A percentile compares a stretch with the other conserved stretches of the same genome.
These are phyloP conservation scores for Emericellopsis terricola DNA, from an alignment of 495 filamentous ascomycete species.

Conservation along the genomic window DNA sequence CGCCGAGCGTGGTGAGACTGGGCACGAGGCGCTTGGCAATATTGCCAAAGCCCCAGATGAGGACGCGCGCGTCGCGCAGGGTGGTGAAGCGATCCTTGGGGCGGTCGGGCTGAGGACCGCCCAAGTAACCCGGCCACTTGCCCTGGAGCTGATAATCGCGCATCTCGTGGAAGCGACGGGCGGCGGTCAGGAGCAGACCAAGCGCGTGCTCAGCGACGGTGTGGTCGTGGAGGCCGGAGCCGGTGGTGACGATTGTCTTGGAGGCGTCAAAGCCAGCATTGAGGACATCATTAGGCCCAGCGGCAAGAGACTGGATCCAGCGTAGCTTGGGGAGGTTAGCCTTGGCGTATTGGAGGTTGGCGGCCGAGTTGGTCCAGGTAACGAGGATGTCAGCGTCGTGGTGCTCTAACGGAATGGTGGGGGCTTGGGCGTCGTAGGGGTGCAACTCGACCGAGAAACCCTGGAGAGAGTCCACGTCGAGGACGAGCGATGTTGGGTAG, in stretches of 20 bases:
- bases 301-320: constrained; percentile 44
- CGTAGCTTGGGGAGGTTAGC: constrained; percentile 27
- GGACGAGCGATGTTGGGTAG: constrained; percentile 37
- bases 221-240: constrained; percentile 40
- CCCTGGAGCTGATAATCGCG: constrained; percentile 33
- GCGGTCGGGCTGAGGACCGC: constrained; percentile 35
- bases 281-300: constrained; percentile 43
- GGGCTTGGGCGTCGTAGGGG: constrained; percentile 33
- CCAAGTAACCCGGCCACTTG: constrained; percentile 37
- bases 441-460: constrained; percentile 33
- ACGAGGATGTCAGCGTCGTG: constrained; percentile 36
- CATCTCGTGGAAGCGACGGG: constrained; percentile 37
- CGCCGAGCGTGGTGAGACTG: constrained; percentile 40
- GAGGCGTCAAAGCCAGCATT: constrained; percentile 32
- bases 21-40: constrained; percentile 62
- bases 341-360: constrained; percentile 33
- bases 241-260: constrained; percentile 27
- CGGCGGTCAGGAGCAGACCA: constrained; percentile 29
- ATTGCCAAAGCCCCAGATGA: constrained; percentile 71
- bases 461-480: constrained; percentile 28
- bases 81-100: constrained; percentile 29
- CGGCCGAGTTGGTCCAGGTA: constrained; percentile 35
- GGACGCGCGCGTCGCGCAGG: constrained; percentile 27
- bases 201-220: constrained; percentile 43
- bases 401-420: constrained; percentile 26